A percentile compares a stretch with the other conserved stretches of the same genome.
These are phyloP conservation scores for Trichoderma sp. DNA, from an alignment of 2,329 filamentous ascomycete species.

Conservation along the genomic window DNA sequence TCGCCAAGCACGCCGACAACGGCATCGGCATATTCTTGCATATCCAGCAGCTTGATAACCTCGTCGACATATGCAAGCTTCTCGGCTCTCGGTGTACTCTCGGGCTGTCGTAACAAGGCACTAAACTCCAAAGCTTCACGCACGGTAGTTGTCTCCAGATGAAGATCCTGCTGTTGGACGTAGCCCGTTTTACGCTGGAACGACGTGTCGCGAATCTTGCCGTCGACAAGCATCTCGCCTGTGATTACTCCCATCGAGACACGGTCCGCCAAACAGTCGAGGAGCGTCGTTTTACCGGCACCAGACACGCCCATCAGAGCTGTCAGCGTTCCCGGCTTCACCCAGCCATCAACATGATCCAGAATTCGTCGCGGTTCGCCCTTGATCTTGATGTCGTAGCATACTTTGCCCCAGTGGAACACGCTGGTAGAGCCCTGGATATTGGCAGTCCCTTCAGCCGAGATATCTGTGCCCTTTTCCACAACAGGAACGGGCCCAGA, in stretches of 20 bases:
- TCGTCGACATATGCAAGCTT: slow-evolving; percentile 56
- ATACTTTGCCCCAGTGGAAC: slow-evolving; percentile 63
- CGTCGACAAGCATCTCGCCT: slow-evolving; percentile 71
- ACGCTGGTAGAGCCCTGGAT: slow-evolving; percentile 16
- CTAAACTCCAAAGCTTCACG: slow-evolving; percentile 36
- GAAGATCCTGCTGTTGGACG: slow-evolving; percentile 66
- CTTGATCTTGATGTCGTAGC: slow-evolving; percentile 71
- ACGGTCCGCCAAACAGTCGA: slow-evolving; percentile 47
- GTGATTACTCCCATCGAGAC: slow-evolving; percentile 65
- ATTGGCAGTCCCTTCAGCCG: neutral
- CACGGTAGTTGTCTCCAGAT: slow-evolving; percentile 46
- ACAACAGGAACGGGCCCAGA: slow-evolving; percentile 7
- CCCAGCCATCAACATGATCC: slow-evolving; percentile 72
- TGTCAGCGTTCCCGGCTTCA: slow-evolving; percentile 72
- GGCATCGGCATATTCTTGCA: slow-evolving; percentile 58
- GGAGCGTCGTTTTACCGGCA: slow-evolving; percentile 65
- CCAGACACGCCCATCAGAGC: slow-evolving; percentile 62
- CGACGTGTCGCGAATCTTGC: slow-evolving; percentile 63
- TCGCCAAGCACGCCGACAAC: slow-evolving; percentile 51
- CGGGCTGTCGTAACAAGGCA: slow-evolving; percentile 50
- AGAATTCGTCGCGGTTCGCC: slow-evolving; percentile 67
- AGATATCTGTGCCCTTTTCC: slow-evolving; percentile 14
- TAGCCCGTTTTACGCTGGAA: slow-evolving; percentile 74
- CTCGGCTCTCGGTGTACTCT: slow-evolving; percentile 46
- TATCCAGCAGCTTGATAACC: slow-evolving; percentile 56